phyloP scores from a whole-genome alignment of 2,329 filamentous ascomycete species.

The Diaporthe vexans region DNA sequence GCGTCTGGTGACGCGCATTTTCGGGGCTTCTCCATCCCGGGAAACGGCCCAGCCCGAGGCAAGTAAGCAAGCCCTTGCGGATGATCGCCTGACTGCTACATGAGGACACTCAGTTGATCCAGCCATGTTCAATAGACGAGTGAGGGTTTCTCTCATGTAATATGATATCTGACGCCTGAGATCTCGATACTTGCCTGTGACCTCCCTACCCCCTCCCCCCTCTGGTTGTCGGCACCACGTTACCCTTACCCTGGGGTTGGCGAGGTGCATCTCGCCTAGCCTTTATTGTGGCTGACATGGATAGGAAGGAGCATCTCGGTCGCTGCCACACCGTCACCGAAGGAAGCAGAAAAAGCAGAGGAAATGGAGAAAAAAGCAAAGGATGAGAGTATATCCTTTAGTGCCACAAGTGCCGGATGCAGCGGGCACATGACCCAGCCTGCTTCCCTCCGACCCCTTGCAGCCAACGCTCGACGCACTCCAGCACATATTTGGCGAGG shows the following conservation, averaged over 20 bases:
- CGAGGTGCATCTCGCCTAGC: neutral
- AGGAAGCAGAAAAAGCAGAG: neutral
- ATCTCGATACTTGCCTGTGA: neutral
- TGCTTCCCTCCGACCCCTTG: neutral
- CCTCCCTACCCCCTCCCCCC: neutral
- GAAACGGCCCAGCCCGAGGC: neutral
- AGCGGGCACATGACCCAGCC: neutral
- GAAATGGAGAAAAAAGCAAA: neutral
- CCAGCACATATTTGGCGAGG: neutral
- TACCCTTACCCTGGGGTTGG: neutral
- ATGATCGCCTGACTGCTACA: conserved; percentile 1
- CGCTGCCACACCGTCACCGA: neutral
- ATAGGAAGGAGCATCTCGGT: neutral
- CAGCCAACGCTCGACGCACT: neutral
- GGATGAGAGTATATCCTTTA: neutral
- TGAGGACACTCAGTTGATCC: conserved; percentile 22
- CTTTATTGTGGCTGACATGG: neutral
- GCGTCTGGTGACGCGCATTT: conserved; percentile 9
- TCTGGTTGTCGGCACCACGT: neutral
- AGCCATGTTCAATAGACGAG: neutral
- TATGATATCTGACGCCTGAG: neutral
- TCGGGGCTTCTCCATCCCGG: neutral
- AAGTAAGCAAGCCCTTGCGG: neutral
- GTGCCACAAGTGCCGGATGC: neutral
- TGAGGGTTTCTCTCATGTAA: conserved; percentile 18